phyloP scores from a whole-genome alignment of 2,329 filamentous ascomycete species.

The Ophiosphaerella herpotricha region DNA sequence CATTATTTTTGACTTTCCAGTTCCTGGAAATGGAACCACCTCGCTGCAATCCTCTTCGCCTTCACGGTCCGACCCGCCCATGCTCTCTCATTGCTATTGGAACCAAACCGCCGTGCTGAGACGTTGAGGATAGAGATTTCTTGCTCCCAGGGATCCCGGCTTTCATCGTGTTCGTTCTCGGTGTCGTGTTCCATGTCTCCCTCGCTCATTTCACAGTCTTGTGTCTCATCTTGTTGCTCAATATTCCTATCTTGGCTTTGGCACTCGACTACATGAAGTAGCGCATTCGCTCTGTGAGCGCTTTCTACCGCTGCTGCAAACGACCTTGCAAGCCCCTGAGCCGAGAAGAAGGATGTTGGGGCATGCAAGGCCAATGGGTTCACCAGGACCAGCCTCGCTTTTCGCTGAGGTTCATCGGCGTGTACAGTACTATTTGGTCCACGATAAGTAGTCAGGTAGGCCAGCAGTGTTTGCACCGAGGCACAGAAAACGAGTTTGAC shows the following conservation, averaged over 20 bases:
- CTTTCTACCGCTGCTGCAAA: slow-evolving; percentile 67
- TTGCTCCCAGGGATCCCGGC: slow-evolving; percentile 51
- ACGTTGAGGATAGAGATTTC: slow-evolving; percentile 54
- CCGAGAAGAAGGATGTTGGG: slow-evolving; percentile 73
- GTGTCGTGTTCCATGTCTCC: slow-evolving; percentile 9
- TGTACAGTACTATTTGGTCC: slow-evolving; percentile 13
- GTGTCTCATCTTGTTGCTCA: slow-evolving; percentile 60
- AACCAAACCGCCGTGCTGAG: slow-evolving; percentile 48
- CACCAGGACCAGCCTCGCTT: slow-evolving; percentile 62
- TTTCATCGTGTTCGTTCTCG: slow-evolving; percentile 8
- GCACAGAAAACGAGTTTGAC: slow-evolving; percentile 74
- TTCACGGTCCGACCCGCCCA: slow-evolving; percentile 57
- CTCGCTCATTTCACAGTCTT: slow-evolving; percentile 49
- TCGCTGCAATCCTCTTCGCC: slow-evolving; percentile 47
- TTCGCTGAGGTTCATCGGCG: slow-evolving; percentile 7
- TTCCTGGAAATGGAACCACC: slow-evolving; percentile 49
- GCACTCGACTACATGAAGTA: slow-evolving; percentile 51
- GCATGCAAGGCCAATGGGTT: slow-evolving; percentile 69
- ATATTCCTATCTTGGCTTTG: slow-evolving; percentile 6
- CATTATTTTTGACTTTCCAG: slow-evolving; percentile 15
- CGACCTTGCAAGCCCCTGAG: slow-evolving; percentile 69
- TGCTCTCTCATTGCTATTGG: slow-evolving; percentile 41
- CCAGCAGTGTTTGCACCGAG: slow-evolving; percentile 76
- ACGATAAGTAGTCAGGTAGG: slow-evolving; percentile 65
- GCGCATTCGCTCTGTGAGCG: slow-evolving; percentile 47